phyloP scores from a whole-genome alignment of 1,284 basidiomycete species.

The Cutaneotrichosporon cyanovorans region DNA sequence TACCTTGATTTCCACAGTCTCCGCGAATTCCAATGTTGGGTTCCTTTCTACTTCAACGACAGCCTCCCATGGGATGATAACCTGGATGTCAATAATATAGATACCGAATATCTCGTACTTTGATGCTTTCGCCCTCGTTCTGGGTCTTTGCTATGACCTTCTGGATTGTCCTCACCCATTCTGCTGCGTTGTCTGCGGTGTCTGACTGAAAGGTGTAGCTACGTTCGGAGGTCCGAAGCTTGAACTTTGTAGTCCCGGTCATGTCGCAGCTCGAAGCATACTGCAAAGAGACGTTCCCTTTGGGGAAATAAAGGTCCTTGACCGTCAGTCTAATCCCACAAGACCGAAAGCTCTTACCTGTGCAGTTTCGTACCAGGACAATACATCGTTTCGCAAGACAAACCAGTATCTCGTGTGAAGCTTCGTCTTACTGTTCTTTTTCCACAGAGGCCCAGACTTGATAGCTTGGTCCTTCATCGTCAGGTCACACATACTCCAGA shows the following conservation, averaged over 20 bases:
- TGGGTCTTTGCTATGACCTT: slow-evolving; percentile 87
- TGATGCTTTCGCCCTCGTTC: slow-evolving; percentile 85
- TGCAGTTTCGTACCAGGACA: slow-evolving; percentile 92
- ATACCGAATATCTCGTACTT: not conserved
- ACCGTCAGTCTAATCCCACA: not conserved
- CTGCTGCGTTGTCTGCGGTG: slow-evolving; percentile 68
- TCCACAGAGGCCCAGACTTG: slow-evolving; percentile 75
- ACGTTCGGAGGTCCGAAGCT: slow-evolving; percentile 71
- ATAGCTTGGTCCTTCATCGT: slow-evolving; percentile 79
- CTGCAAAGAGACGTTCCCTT: slow-evolving; percentile 86
- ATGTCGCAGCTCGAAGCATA: slow-evolving; percentile 84
- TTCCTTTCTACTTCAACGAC: slow-evolving; percentile 83
- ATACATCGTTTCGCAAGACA: slow-evolving; percentile 80
- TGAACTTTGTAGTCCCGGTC: slow-evolving; percentile 62
- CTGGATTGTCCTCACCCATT: slow-evolving; percentile 88
- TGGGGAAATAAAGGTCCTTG: slow-evolving; percentile 91
- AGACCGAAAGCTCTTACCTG: slow-evolving; percentile 53
- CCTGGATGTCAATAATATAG: slow-evolving; percentile 51
- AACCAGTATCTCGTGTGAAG: slow-evolving; percentile 92
- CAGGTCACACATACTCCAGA: too few species aligned
- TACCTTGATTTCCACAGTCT: slow-evolving; percentile 85
- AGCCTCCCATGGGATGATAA: slow-evolving; percentile 85
- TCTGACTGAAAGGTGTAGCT: slow-evolving; percentile 66
- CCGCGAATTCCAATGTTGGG: slow-evolving; percentile 82
- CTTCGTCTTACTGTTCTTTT: slow-evolving; percentile 76